phyloP scores from a whole-genome alignment of 176 grass and related monocot species.

The Zea luxurians region DNA sequence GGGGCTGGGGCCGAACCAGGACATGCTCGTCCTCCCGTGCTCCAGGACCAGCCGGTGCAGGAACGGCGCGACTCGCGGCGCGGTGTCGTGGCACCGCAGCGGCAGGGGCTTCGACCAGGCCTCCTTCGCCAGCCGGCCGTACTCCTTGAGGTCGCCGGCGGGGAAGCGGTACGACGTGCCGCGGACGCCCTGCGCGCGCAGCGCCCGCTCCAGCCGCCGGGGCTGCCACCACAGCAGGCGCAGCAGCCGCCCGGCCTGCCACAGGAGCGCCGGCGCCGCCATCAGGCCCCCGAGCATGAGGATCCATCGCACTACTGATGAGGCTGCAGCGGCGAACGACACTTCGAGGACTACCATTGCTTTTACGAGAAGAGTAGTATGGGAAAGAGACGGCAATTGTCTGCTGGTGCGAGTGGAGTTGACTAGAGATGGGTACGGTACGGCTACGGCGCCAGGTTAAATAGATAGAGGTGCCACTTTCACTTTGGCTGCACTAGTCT shows the following conservation, averaged over 20 bases:
- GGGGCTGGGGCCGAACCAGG: slow-evolving; percentile 57
- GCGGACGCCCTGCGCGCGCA: slow-evolving; percentile 55
- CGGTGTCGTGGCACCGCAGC: slow-evolving; percentile 50
- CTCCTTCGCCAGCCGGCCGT: slow-evolving; percentile 27
- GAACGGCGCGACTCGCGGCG: slow-evolving; percentile 35
- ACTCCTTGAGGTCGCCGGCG: slow-evolving; percentile 44
- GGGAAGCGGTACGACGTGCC: slow-evolving; percentile 53
- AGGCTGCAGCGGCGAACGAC: neutral
- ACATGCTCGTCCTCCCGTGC: slow-evolving; percentile 41
- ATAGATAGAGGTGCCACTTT: slow-evolving; percentile 11
- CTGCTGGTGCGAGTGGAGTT: slow-evolving; percentile 4
- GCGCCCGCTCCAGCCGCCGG: slow-evolving; percentile 45
- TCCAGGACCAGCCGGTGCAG: slow-evolving; percentile 32
- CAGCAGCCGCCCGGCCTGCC: slow-evolving; percentile 34
- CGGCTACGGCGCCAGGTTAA: slow-evolving; percentile 1
- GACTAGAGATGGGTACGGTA: neutral
- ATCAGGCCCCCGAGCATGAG: slow-evolving; percentile 25
- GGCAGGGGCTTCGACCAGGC: slow-evolving; percentile 45
- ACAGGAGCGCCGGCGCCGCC: slow-evolving; percentile 12
- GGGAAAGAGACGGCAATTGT: neutral
- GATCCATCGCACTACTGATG: slow-evolving; percentile 32
- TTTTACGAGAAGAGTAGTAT: neutral
- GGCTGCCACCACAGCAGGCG: slow-evolving; percentile 48
- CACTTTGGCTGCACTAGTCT: neutral
- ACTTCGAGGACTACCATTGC: slow-evolving; percentile 21